Evolutionary conservation across 331 rosid species (phyloP).

Genomic region (Cydonia oblonga): DNA sequence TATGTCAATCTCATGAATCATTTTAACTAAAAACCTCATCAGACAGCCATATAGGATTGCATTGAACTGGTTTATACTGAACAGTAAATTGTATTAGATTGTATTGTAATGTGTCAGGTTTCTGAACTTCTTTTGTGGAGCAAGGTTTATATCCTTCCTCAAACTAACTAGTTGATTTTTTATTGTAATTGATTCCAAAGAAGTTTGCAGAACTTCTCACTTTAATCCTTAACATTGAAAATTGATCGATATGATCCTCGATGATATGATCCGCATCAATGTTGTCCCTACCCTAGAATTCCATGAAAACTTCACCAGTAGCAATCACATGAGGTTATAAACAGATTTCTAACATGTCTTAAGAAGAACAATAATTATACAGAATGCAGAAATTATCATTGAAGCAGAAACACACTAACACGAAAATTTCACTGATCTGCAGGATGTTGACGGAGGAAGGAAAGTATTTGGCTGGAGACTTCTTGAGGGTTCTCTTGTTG

Average conservation of each 20-base stretch:
- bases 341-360: background rate
- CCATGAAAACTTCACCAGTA: background rate
- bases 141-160: background rate
- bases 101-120: background rate
- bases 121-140: background rate
- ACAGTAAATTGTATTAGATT: too few relatives aligned
- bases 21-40: background rate
- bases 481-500: conserved; percentile 22
- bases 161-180: background rate
- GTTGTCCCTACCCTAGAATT: too few relatives aligned
- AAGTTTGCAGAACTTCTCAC: background rate
- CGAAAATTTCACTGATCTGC: background rate
- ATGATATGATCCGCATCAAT: too few relatives aligned
- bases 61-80: too few relatives aligned
- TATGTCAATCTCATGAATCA: background rate
- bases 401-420: background rate
- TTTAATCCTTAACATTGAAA: too few relatives aligned
- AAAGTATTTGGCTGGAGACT: conserved; percentile 18
- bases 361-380: background rate
- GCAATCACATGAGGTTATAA: background rate
- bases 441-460: conserved; percentile 20
- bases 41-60: too few relatives aligned
- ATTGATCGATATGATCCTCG: too few relatives aligned
- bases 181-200: background rate
- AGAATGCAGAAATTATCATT: background rate